A percentile compares a stretch with the other conserved stretches of the same genome.
Conservation (phyloP, 1,284 basidiomycete genomes). For the Schizophyllum commune region DNA sequence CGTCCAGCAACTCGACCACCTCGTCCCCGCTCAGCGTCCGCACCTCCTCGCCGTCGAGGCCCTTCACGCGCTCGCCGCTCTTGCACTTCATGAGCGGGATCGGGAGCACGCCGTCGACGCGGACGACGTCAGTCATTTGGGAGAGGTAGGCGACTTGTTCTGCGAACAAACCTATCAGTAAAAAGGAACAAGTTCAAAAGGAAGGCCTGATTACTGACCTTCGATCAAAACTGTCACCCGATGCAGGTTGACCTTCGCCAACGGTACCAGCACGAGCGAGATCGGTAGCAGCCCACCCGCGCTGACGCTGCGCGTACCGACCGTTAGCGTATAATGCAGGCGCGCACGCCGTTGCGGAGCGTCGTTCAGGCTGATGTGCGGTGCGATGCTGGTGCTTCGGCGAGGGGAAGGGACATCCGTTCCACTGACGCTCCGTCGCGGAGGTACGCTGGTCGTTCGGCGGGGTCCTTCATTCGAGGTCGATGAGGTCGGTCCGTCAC, state of each 20-base stretch:
- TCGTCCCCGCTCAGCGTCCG: not conserved
- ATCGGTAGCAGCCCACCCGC: not conserved
- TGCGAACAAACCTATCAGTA: not conserved
- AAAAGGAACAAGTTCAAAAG: no score
- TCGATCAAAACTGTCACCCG: not conserved
- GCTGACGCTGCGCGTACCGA: not conserved
- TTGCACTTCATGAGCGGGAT: not conserved
- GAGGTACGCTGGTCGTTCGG: no score
- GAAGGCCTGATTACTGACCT: no score
- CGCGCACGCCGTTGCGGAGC: not conserved
- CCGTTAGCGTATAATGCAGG: not conserved
- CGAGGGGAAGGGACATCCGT: no score
- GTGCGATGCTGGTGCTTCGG: no score
- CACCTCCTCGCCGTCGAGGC: not conserved
- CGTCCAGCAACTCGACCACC: not conserved
- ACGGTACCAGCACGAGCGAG: not conserved
- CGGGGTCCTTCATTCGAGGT: no score
- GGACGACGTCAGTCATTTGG: not conserved
- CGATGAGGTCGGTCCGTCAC: no score
- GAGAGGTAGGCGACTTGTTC: not conserved
- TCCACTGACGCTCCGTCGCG: no score
- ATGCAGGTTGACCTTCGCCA: not conserved
- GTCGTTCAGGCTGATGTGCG: not conserved
- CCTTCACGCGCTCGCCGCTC: not conserved
- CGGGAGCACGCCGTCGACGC: not conserved